These are phyloP conservation scores for Aspergillus chevalieri DNA, from an alignment of 2,329 filamentous ascomycete species.

Conservation along the genomic window DNA sequence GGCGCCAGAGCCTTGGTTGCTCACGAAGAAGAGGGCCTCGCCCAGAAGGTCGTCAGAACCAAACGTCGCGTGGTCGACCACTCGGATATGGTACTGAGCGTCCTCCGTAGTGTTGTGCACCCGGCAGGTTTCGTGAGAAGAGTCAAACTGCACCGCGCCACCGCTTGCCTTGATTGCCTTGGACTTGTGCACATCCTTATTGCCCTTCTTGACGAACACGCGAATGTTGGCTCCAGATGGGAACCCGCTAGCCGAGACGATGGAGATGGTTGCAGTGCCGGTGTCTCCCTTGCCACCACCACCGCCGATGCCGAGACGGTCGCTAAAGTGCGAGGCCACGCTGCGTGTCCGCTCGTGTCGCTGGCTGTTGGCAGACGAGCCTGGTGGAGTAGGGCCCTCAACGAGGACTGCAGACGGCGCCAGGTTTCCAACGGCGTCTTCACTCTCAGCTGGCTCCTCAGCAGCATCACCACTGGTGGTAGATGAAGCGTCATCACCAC, in stretches of 20 bases:
- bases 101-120: slow-evolving; percentile 68
- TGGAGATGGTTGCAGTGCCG: slow-evolving; percentile 72
- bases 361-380: slow-evolving; percentile 16
- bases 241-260: slow-evolving; percentile 73
- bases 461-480: slow-evolving; percentile 14
- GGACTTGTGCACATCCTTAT: slow-evolving; percentile 82
- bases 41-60: slow-evolving; percentile 78
- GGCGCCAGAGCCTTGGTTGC: slow-evolving; percentile 62
- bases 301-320: slow-evolving; percentile 45
- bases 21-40: slow-evolving; percentile 84
- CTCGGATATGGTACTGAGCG: slow-evolving; percentile 76
- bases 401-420: slow-evolving; percentile 21
- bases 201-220: slow-evolving; percentile 64
- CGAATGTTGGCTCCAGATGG: slow-evolving; percentile 72
- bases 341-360: slow-evolving; percentile 45
- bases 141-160: slow-evolving; percentile 62
- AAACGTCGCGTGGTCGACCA: slow-evolving; percentile 79
- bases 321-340: slow-evolving; percentile 44
- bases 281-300: slow-evolving; percentile 50
- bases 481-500: slow-evolving; percentile 23
- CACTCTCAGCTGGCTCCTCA: slow-evolving; percentile 15
- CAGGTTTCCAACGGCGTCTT: slow-evolving; percentile 11
- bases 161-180: slow-evolving; percentile 71
- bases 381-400: slow-evolving; percentile 19
- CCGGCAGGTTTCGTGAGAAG: slow-evolving; percentile 65